Conservation (phyloP, 306 rosid species). For the Casuarina cunninghamiana region DNA sequence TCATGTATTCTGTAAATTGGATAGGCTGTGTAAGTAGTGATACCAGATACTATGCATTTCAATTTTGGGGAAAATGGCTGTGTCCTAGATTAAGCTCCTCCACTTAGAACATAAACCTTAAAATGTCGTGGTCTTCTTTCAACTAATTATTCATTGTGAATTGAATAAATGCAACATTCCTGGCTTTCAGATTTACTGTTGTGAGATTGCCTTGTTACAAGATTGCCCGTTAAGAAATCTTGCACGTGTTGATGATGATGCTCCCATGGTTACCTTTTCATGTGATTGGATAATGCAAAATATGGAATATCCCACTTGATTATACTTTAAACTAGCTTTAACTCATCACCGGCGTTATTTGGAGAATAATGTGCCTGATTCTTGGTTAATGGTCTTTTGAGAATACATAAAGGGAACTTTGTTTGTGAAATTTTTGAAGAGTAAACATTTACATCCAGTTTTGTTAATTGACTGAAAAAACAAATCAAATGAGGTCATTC, state of each 20-base stretch:
- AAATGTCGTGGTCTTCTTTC: neutral
- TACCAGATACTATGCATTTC: conserved; percentile 33
- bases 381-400: neutral
- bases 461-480: neutral
- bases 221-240: neutral
- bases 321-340: too few relatives aligned
- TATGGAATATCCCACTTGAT: too few relatives aligned
- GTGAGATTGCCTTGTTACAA: neutral
- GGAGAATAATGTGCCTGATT: neutral
- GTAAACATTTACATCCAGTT: neutral
- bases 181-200: neutral
- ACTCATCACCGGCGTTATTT: too few relatives aligned
- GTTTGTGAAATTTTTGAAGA: neutral
- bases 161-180: neutral
- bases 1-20: conserved; percentile 21
- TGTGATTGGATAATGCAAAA: neutral
- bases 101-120: neutral
- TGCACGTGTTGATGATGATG: neutral
- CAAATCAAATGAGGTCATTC: neutral
- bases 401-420: neutral
- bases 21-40: conserved; percentile 34
- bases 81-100: neutral
- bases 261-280: neutral
- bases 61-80: conserved; percentile 10
- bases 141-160: neutral